Percentiles rank a stretch among this genome's conserved stretches.
These are phyloP conservation scores for Phialocephala subalpina DNA, from an alignment of 2,329 filamentous ascomycete species.

Conservation along the genomic window DNA sequence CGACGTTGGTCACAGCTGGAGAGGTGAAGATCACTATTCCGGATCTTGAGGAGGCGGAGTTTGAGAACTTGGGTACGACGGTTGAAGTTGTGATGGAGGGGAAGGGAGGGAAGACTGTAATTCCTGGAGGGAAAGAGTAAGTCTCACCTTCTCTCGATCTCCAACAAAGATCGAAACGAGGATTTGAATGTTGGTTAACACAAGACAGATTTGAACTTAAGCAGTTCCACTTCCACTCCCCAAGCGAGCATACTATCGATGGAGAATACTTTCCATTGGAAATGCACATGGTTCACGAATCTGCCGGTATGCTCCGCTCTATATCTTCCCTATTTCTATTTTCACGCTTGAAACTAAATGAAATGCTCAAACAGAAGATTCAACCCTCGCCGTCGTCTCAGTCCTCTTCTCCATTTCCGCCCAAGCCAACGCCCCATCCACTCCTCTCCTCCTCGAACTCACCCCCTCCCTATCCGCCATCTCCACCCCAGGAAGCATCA, in stretches of 20 bases:
- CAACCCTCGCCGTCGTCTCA: conserved; percentile 42
- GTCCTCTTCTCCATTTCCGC: conserved; percentile 47
- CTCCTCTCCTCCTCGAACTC: neutral
- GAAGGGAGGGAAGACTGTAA: conserved; percentile 17
- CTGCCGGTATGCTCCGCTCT: conserved; percentile 34
- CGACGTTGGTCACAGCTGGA: conserved; percentile 15
- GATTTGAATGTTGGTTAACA: neutral
- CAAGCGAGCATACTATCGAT: conserved; percentile 63
- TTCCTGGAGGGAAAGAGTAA: conserved; percentile 23
- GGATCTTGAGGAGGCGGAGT: conserved; percentile 26
- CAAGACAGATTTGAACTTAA: conserved; percentile 26
- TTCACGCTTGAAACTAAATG: neutral
- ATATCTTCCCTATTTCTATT: neutral
- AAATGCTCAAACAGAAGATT: conserved; percentile 20
- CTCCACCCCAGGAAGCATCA: conserved; percentile 25
- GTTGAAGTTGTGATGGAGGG: conserved; percentile 36
- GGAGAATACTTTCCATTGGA: conserved; percentile 51
- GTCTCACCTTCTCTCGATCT: too few relatives aligned
- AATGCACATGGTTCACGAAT: conserved; percentile 52
- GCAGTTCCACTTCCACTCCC: conserved; percentile 69
- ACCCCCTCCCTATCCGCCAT: conserved; percentile 16
- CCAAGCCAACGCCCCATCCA: conserved; percentile 39
- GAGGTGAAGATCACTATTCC: conserved; percentile 26
- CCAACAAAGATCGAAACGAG: neutral
- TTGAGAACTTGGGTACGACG: conserved; percentile 35